Evolutionary conservation across 768 basidiomycete species (phyloP), one percentile per base, ranked within the genome.

Genomic region (Paxillus involutus): DNA sequence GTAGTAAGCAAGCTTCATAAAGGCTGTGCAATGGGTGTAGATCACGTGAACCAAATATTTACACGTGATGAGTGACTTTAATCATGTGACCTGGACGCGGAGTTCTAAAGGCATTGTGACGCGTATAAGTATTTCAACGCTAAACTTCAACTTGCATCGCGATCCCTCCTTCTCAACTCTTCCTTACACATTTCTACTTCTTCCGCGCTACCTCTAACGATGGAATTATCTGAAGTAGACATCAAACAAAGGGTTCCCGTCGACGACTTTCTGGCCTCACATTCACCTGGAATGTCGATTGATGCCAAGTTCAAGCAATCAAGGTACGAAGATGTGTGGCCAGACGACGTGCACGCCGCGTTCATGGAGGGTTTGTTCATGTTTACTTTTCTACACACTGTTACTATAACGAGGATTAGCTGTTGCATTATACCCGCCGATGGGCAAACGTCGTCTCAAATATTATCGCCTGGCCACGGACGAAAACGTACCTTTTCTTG

Each of bases 371-470:
- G 69, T 72, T n/a, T 2, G 67, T 56, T 32, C 33, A 8, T 8
- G 2, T 5, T 17, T 40, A 11, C 47, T 36, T 32, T 8, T 10
- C 40, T 21, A n/a, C 44, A 9, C 44, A 30, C 24, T 29, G 44
- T 46, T 9, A 40, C 53, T 67, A 26, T 50, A 48, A 59, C 52
- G 16, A 57, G n/a, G 44, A 39, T 11, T 54, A 70, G 69, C 69
- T 11, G 48, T 69, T 24, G 52, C 59, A 35, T 32, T 72, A 42
- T 72, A 72, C 58, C 69, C 69, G 2, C 71, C 69, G 14, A 72
- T 70, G 69, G 69, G 69, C 16, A 70, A 72, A 53, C 71, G 64
- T n/a, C 71, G 69, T 26, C 61, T 71, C 51, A 71, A 61, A 58
- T 71, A 72, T 44, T 68, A 64, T 26, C 64, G 60, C 3, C 26